Percentiles rank a stretch among this genome's conserved stretches.
Evolutionary conservation across 371 early-diverging fungal species (phyloP).

Genomic region (Lichtheimia corymbifera): DNA sequence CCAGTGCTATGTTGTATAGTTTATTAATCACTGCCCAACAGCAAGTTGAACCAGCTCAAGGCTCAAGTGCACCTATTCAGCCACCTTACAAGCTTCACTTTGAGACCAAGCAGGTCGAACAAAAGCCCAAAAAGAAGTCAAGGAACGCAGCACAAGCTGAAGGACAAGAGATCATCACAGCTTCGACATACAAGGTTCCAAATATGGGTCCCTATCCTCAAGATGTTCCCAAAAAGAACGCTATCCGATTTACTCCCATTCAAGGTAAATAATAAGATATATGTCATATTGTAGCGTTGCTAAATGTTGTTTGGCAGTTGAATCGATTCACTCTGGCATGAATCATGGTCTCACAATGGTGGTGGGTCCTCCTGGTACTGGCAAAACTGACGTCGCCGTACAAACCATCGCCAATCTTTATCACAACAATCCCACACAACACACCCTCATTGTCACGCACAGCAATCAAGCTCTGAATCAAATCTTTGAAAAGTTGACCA

Average conservation of each 20-base stretch:
- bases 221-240: slow-evolving; percentile 64
- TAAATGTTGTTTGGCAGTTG: slow-evolving; percentile 38
- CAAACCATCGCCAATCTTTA: slow-evolving; percentile 94
- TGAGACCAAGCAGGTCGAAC: slow-evolving; percentile 23
- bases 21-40: not conserved
- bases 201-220: slow-evolving; percentile 80
- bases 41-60: slow-evolving; percentile 25
- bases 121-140: slow-evolving; percentile 46
- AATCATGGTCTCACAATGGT: slow-evolving; percentile 87
- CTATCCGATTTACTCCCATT: slow-evolving; percentile 82
- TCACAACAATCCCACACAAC: slow-evolving; percentile 84
- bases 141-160: slow-evolving; percentile 27
- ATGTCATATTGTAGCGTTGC: not conserved
- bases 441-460: slow-evolving; percentile 91
- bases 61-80: slow-evolving; percentile 14
- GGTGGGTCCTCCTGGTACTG: slow-evolving; percentile 96
- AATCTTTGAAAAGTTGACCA: slow-evolving; percentile 90
- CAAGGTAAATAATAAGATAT: no score
- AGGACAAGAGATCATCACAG: slow-evolving; percentile 47
- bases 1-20: no score
- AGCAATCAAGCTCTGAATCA: slow-evolving; percentile 96
- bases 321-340: slow-evolving; percentile 84
- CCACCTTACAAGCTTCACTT: slow-evolving; percentile 72
- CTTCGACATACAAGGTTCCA: slow-evolving; percentile 59
- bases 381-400: slow-evolving; percentile 96